Base-by-base conservation (phyloP, 768 basidiomycete species). In the Tephrocybe sp. region DNA sequence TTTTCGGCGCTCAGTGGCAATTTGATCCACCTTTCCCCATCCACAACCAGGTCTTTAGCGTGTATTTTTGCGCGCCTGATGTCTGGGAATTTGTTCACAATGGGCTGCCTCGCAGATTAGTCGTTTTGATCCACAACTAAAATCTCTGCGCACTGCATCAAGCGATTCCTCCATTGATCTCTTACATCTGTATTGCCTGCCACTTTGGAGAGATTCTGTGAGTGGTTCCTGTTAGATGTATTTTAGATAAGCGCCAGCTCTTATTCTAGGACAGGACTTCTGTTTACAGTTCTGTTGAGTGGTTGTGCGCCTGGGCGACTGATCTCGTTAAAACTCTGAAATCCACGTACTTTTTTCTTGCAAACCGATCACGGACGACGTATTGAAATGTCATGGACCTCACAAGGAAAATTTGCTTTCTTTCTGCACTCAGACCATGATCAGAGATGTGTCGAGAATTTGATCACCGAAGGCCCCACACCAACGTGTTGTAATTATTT, bases 391-490 rank as follows among this genome's bases (percentile, higher is more conserved):
- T 22, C 34, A 40, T 36, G 41, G 40, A 42, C 33, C 34, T n/a
- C 45, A 30, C 33, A 17, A n/a, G 33, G 31, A 16, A 33, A 41
- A 33, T 39, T 19, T 39, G 40, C 45, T 36, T 22, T 20, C 31
- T 34, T 46, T 45, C 52, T 46, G 19, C 31, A n/a, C 20, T 40
- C 3, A n/a, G n/a, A 23, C 41, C 26, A n/a, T 16, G 47, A 41
- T 45, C 34, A 39, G 42, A 53, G 36, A 16, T 54, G 30, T 26
- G 38, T 49, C 34, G 36, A 39, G 33, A 32, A 39, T 53, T 32
- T 47, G 53, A 51, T 51, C 39, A 42, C 49, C 49, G 26, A 44
- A 23, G 33, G 39, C 38, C 12, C 13, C 34, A 45, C 23, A 12
- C 3, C 20, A 39, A 30, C 49, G 19, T 43, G 45, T 16, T 16